Base-by-base conservation (phyloP, 352 stramenopile genomes). In the Pythium scleroteichum region DNA sequence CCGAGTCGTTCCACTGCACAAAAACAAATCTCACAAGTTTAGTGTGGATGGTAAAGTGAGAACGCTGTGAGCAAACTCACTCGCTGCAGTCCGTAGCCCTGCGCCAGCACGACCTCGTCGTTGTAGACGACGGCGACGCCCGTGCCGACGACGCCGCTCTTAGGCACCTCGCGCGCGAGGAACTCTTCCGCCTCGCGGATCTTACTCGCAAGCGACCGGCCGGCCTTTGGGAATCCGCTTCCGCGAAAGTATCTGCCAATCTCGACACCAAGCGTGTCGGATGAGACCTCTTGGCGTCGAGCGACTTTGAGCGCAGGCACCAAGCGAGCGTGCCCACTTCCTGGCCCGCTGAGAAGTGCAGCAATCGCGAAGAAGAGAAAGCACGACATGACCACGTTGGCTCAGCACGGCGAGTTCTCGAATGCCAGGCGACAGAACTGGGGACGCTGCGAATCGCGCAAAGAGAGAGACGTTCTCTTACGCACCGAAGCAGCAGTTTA, bases 61-160 rank as follows among this genome's bases (percentile, higher is more conserved):
- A 12, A 44, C 14, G 2, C 1, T 1, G 19, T 12, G 7, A 22
- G 9, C 0, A 23, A 32, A 16, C 53, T 41, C n/a, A 62, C 44
- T 23, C 19, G 14, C 0, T 33, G 55, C 2, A 62, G 23, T 20
- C 55, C 55, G 38, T 66, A 68, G 39, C 60, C 60, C 12, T 59
- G 61, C 38, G 60, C 44, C 5, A 68, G 13, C 13, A 68, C 60
- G 13, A 77, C 62, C 44, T 83, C 17, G 40, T 85, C 78, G 14
- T 85, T 35, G 51, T 85, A 85, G 26, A 86, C 78, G 53, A 88
- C 72, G 1, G 76, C 70, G 9, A 57, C 78, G 26, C 75, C 82
- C 10, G 71, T 60, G 19, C 78, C 78, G 16, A 85, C 68, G 22
- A 76, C 71, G 17, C 58, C 55, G 12, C 64, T 63, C 23, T 75